A percentile compares a stretch with the other conserved stretches of the same genome.
These are phyloP conservation scores for Gymnopus androsaceus DNA, from an alignment of 1,284 basidiomycete genomes.

Conservation along the genomic window DNA sequence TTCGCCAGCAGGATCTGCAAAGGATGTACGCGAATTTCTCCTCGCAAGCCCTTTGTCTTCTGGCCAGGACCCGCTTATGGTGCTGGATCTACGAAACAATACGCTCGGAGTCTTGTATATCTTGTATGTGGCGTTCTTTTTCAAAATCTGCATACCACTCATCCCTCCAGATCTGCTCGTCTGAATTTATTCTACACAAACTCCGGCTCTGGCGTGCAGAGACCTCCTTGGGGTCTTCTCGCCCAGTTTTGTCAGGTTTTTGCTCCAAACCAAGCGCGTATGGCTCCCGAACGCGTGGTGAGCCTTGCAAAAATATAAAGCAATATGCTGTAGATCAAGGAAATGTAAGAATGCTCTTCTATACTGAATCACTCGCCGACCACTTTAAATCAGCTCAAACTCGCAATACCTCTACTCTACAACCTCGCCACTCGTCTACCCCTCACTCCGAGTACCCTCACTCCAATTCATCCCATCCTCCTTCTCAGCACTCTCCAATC, in stretches of 20 bases:
- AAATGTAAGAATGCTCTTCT: constrained; percentile 31
- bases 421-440: constrained; percentile 63
- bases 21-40: constrained; percentile 50
- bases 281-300: constrained; percentile 57
- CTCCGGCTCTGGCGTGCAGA: constrained; percentile 39
- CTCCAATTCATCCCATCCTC: constrained; percentile 68
- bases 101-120: constrained; percentile 70
- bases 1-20: constrained; percentile 34
- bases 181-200: constrained; percentile 32
- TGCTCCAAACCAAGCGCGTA: constrained; percentile 58
- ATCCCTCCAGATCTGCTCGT: constrained; percentile 50
- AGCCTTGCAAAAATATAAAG: constrained; percentile 50
- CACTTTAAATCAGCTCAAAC: constrained; percentile 36
- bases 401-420: constrained; percentile 58
- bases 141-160: not conserved
- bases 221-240: constrained; percentile 44
- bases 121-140: constrained; percentile 49
- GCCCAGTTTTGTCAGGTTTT: constrained; percentile 60
- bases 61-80: constrained; percentile 61
- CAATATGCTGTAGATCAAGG: constrained; percentile 35
- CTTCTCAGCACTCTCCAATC: constrained; percentile 38
- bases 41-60: constrained; percentile 48
- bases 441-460: constrained; percentile 58
- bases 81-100: constrained; percentile 55
- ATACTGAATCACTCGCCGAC: not conserved